phyloP scores from a whole-genome alignment of 192 early-diverging fungal genomes.

The Jimgerdemannia lactiflua region DNA sequence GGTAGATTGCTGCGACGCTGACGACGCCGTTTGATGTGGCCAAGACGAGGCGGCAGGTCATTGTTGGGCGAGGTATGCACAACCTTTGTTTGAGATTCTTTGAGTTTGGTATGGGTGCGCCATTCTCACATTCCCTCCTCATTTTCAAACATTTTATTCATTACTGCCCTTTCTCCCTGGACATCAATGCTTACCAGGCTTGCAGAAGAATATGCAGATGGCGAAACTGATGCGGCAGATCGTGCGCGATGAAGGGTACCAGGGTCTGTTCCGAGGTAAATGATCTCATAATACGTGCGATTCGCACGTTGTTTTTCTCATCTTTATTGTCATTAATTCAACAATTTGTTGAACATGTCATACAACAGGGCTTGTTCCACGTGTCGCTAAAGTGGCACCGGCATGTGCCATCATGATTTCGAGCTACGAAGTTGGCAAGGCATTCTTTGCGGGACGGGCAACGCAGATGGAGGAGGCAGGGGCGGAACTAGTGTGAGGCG shows the following conservation, averaged over 20 bases:
- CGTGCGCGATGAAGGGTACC: slow-evolving; percentile 44
- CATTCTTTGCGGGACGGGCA: slow-evolving; percentile 20
- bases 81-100: not conserved
- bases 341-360: not conserved
- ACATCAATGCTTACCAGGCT: not conserved
- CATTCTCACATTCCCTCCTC: not conserved
- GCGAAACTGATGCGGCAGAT: slow-evolving; percentile 12
- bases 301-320: not conserved
- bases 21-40: slow-evolving; percentile 97
- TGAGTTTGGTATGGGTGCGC: too few species aligned
- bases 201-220: not conserved
- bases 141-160: too few species aligned
- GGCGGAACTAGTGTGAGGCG: not conserved
- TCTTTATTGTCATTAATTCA: not conserved
- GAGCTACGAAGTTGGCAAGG: slow-evolving; percentile 73
- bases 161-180: too few species aligned
- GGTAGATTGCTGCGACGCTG: slow-evolving; percentile 71
- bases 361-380: slow-evolving; percentile 55
- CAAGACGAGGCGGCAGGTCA: slow-evolving; percentile 87
- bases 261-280: slow-evolving; percentile 51
- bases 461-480: not conserved
- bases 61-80: slow-evolving; percentile 17
- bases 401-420: slow-evolving; percentile 98
- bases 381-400: slow-evolving; percentile 87
- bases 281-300: not conserved